A percentile compares a stretch with the other conserved stretches of the same genome.
Conservation (phyloP, 305 asterid species). For the Striga hermonthica region DNA sequence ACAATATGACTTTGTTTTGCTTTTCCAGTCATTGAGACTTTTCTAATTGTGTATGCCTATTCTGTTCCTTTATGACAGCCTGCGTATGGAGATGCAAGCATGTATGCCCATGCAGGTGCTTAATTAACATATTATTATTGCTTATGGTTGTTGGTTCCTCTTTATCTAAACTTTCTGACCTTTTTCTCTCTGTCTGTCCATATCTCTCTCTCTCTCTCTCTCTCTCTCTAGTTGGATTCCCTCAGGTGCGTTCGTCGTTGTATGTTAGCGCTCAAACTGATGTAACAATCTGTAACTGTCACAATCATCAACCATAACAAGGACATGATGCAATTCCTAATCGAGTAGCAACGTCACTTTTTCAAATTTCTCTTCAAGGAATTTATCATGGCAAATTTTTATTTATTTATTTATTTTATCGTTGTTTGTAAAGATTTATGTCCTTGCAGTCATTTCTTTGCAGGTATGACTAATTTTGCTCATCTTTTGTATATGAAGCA, state of each 20-base stretch:
- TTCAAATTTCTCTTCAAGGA: background rate
- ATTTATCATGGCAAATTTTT: background rate
- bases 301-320: slow-evolving; percentile 14
- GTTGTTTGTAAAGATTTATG: slow-evolving; percentile 7
- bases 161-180: slow-evolving; percentile 35
- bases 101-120: slow-evolving; percentile 63
- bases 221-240: slow-evolving; percentile 65
- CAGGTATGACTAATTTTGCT: slow-evolving; percentile 11
- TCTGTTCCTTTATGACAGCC: slow-evolving; percentile 48
- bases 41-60: slow-evolving; percentile 33
- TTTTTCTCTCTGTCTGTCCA: background rate
- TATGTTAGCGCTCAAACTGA: slow-evolving; percentile 23
- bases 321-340: slow-evolving; percentile 26
- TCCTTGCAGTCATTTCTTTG: slow-evolving; percentile 15
- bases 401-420: background rate
- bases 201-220: slow-evolving; percentile 28
- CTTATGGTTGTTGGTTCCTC: background rate
- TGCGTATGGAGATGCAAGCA: slow-evolving; percentile 82
- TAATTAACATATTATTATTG: slow-evolving; percentile 27
- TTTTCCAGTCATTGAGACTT: slow-evolving; percentile 30
- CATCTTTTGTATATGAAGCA: background rate
- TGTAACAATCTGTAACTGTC: slow-evolving; percentile 29
- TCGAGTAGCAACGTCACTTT: slow-evolving; percentile 17
- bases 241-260: slow-evolving; percentile 66
- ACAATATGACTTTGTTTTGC: slow-evolving; percentile 22